Percentiles rank a stretch among this genome's conserved stretches.
phyloP scores from a whole-genome alignment of 1,284 basidiomycete species.

The Fomitopsis schrenkii region DNA sequence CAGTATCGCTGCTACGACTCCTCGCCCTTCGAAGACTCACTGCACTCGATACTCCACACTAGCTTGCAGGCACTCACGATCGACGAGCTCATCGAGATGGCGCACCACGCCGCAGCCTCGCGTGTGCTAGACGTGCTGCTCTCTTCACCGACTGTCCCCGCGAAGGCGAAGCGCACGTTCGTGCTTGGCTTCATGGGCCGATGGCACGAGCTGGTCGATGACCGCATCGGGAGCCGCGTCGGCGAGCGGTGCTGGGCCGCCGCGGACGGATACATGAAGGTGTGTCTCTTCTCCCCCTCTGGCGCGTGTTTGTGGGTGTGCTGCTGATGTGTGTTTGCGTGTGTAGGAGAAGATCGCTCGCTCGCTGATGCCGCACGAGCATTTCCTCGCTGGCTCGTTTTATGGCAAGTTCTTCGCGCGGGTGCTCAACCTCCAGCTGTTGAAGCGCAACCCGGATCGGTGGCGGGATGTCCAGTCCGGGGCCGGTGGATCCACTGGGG shows the following conservation, averaged over 20 bases:
- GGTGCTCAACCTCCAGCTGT: constrained; percentile 74
- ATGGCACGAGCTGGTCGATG: constrained; percentile 77
- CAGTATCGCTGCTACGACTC: constrained; percentile 8
- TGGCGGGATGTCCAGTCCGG: constrained; percentile 65
- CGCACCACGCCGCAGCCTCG: constrained; percentile 73
- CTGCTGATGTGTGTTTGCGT: not conserved
- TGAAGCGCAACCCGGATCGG: constrained; percentile 74
- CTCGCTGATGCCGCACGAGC: constrained; percentile 69
- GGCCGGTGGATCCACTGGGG: not conserved
- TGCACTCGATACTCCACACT: not conserved
- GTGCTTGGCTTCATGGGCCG: constrained; percentile 73
- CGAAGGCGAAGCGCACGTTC: constrained; percentile 68
- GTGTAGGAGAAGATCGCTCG: constrained; percentile 87
- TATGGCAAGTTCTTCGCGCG: constrained; percentile 86
- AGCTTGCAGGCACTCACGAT: constrained; percentile 61
- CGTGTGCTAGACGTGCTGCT: constrained; percentile 80
- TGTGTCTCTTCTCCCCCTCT: constrained; percentile 27
- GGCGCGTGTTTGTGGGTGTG: not conserved
- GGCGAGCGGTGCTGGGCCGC: constrained; percentile 84
- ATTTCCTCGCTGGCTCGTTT: constrained; percentile 66
- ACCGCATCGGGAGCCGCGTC: constrained; percentile 85
- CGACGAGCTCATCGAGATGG: constrained; percentile 61
- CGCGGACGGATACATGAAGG: constrained; percentile 88
- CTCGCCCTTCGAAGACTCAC: not conserved
- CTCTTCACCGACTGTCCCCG: constrained; percentile 61